Conservation (phyloP, 163 green algal species). For the Picocystis sp. region DNA sequence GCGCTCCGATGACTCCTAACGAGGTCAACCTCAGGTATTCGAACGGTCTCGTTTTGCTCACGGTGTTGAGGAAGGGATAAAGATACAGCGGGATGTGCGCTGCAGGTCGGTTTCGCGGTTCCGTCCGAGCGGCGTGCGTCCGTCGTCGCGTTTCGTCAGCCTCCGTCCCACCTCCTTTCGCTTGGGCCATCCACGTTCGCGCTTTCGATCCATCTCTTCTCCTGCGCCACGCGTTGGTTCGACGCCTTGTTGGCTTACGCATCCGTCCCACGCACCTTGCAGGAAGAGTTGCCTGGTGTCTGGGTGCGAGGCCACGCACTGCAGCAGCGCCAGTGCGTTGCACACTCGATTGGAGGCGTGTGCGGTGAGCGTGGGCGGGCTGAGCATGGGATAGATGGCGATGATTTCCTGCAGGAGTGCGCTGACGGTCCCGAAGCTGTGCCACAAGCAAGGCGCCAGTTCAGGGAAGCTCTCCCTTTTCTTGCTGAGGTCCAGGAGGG, state of each 20-base stretch:
- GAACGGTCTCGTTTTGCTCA: slow-evolving; percentile 89
- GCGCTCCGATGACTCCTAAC: slow-evolving; percentile 87
- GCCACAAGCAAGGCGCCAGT: slow-evolving; percentile 88
- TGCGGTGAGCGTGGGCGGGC: slow-evolving; percentile 75
- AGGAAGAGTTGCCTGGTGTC: slow-evolving; percentile 92
- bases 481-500: slow-evolving; percentile 91
- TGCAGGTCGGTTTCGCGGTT: slow-evolving; percentile 36
- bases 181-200: too few species aligned
- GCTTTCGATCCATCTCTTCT: too few species aligned
- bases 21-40: slow-evolving; percentile 95
- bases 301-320: slow-evolving; percentile 68
- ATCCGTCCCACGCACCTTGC: slow-evolving; percentile 48
- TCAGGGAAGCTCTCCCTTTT: slow-evolving; percentile 38
- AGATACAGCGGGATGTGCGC: slow-evolving; percentile 95
- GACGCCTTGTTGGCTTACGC: too few species aligned
- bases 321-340: slow-evolving; percentile 91
- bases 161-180: too few species aligned
- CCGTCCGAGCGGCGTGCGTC: too few species aligned
- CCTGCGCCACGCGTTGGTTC: too few species aligned
- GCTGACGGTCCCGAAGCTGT: slow-evolving; percentile 86
- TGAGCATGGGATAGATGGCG: slow-evolving; percentile 89
- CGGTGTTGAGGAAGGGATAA: slow-evolving; percentile 97
- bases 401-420: slow-evolving; percentile 95
- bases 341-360: slow-evolving; percentile 94
- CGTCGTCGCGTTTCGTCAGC: too few species aligned